These are phyloP conservation scores for Mycena chlorophos DNA, from an alignment of 768 basidiomycete species.

Conservation along the genomic window DNA sequence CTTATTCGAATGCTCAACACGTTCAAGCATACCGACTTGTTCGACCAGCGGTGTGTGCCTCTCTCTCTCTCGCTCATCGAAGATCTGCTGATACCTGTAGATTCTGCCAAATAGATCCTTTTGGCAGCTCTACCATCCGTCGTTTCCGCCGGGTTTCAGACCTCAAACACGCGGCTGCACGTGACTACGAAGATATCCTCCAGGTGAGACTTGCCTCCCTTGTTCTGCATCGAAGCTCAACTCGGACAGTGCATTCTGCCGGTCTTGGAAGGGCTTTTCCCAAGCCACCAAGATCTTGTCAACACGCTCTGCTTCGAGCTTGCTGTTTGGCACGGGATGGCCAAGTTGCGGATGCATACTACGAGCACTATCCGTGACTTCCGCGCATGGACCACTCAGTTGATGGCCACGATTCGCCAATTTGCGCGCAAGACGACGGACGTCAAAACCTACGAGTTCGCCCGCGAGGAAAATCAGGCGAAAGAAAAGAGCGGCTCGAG, in stretches of 20 bases:
- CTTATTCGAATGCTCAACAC: constrained; percentile 31
- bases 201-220: constrained; percentile 23
- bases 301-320: constrained; percentile 20
- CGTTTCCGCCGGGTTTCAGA: constrained; percentile 26
- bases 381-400: neutral
- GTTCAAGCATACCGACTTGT: neutral
- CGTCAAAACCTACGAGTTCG: neutral
- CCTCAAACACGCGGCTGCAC: constrained; percentile 25
- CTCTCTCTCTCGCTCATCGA: neutral
- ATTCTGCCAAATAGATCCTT: constrained; percentile 18
- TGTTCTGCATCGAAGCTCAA: neutral
- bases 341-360: constrained; percentile 24
- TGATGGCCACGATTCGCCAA: neutral
- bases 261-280: constrained; percentile 27
- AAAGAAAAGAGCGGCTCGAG: too few relatives aligned
- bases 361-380: neutral
- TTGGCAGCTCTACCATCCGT: constrained; percentile 24
- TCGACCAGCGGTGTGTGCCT: neutral
- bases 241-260: constrained; percentile 24
- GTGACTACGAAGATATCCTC: constrained; percentile 33
- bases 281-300: constrained; percentile 14
- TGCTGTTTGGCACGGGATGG: constrained; percentile 22
- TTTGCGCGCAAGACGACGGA: neutral
- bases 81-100: constrained; percentile 2
- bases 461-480: neutral